A percentile compares a stretch with the other conserved stretches of the same genome.
Conservation (phyloP, 257 asterid genomes). For the Parsonsia alboflavescens region DNA sequence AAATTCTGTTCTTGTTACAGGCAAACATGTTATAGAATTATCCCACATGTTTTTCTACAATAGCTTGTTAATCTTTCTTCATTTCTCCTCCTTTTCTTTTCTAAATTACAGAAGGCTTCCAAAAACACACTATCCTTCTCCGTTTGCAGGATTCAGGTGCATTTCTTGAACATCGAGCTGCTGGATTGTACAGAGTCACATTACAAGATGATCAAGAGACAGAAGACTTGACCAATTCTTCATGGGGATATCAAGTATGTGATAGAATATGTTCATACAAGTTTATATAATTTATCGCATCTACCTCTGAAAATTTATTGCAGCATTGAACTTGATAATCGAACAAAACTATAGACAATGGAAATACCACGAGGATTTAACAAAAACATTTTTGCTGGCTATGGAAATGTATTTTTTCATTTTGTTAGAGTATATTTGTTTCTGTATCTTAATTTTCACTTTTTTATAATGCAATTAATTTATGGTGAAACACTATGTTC, state of each 20-base stretch:
- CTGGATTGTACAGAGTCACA: slow-evolving; percentile 44
- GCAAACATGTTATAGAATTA: too few relatives aligned
- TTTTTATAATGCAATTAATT: background rate
- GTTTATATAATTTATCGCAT: too few relatives aligned
- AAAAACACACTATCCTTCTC: background rate
- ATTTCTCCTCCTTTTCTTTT: background rate
- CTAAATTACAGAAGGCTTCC: background rate
- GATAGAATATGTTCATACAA: background rate
- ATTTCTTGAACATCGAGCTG: slow-evolving; percentile 51
- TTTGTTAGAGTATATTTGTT: too few relatives aligned
- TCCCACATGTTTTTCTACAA: too few relatives aligned
- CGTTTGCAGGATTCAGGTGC: slow-evolving; percentile 73
- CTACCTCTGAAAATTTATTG: too few relatives aligned
- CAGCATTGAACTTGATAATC: too few relatives aligned
- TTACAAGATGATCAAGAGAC: slow-evolving; percentile 27
- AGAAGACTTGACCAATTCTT: slow-evolving; percentile 29
- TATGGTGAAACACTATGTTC: background rate
- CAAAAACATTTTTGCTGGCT: too few relatives aligned
- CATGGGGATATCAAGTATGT: slow-evolving; percentile 76
- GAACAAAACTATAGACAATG: too few relatives aligned
- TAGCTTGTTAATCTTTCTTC: background rate
- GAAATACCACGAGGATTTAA: too few relatives aligned
- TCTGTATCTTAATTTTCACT: too few relatives aligned
- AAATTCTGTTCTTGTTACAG: too few relatives aligned
- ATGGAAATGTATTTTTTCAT: too few relatives aligned